A percentile compares a stretch with the other conserved stretches of the same genome.
phyloP scores from a whole-genome alignment of 2,329 filamentous ascomycete species.

The Aspergillus spinulosporus region DNA sequence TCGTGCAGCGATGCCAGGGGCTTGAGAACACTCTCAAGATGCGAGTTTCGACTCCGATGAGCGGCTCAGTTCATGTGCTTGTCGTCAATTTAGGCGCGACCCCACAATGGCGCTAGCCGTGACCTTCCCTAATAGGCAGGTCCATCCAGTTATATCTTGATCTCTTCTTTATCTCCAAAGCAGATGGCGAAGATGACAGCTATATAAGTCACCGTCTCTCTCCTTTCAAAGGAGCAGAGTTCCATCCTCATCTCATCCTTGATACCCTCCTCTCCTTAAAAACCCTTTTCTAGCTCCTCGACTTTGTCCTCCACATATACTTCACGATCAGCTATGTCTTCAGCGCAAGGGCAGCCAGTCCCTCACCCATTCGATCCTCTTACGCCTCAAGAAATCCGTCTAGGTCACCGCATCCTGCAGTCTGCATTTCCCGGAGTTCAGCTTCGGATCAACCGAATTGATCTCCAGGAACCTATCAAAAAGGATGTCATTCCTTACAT shows the following conservation, averaged over 20 bases:
- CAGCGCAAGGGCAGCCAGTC: conserved; percentile 21
- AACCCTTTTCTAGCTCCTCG: neutral
- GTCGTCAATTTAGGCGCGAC: conserved; percentile 3
- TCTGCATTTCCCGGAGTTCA: conserved; percentile 36
- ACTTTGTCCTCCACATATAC: neutral
- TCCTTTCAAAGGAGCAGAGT: neutral
- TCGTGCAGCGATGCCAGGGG: neutral
- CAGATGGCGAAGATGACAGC: neutral
- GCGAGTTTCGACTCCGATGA: neutral
- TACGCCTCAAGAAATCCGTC: conserved; percentile 38
- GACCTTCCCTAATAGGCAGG: conserved; percentile 29
- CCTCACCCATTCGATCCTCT: conserved; percentile 43
- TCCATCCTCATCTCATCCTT: neutral
- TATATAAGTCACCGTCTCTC: conserved; percentile 3
- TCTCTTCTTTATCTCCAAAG: neutral
- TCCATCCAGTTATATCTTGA: conserved; percentile 25
- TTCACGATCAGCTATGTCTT: conserved; percentile 11
- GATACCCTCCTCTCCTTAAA: neutral
- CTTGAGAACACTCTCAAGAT: neutral
- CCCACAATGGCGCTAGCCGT: conserved; percentile 4
- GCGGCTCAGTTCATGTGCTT: neutral
- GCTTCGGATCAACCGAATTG: conserved; percentile 65
- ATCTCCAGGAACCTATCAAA: conserved; percentile 65
- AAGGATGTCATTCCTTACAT: conserved; percentile 58
- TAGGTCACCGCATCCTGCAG: conserved; percentile 39